phyloP scores from a whole-genome alignment of 2,329 filamentous ascomycete species.

The Alternaria tenuissima region DNA sequence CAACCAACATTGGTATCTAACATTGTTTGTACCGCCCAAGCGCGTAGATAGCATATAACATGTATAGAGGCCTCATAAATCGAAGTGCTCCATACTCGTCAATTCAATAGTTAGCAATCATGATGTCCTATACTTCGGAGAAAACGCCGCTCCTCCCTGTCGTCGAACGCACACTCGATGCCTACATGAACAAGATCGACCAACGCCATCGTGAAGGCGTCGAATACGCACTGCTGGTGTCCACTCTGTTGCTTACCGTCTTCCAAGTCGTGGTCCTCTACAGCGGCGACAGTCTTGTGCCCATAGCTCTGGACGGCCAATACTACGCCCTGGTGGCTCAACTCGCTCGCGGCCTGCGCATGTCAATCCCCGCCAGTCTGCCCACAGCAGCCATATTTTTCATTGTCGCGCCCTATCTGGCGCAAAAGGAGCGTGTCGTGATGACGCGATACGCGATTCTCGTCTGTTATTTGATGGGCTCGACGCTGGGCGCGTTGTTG shows the following conservation, averaged over 20 bases:
- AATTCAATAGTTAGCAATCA: background rate
- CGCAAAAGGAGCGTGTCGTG: conserved; percentile 23
- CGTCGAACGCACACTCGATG: background rate
- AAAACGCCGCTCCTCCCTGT: conserved; percentile 16
- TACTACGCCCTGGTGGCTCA: conserved; percentile 19
- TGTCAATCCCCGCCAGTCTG: conserved; percentile 29
- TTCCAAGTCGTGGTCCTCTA: conserved; percentile 31
- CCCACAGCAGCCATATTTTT: conserved; percentile 33
- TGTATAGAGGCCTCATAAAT: background rate
- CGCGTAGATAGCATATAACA: conserved; percentile 8
- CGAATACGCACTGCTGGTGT: conserved; percentile 13
- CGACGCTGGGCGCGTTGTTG: conserved; percentile 29
- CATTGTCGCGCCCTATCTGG: conserved; percentile 30
- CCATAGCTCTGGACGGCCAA: background rate
- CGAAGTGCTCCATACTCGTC: background rate
- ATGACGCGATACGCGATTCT: conserved; percentile 30
- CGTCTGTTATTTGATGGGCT: conserved; percentile 34
- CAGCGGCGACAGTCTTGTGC: conserved; percentile 15
- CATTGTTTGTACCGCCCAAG: conserved; percentile 4
- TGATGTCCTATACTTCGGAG: conserved; percentile 12
- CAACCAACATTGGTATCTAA: conserved; percentile 4
- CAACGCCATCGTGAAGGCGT: conserved; percentile 5
- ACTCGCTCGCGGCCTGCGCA: conserved; percentile 29
- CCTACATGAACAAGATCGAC: background rate
- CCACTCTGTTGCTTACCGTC: conserved; percentile 18